These are phyloP conservation scores for Inonotus hispidus DNA, from an alignment of 1,284 basidiomycete genomes.

Conservation along the genomic window DNA sequence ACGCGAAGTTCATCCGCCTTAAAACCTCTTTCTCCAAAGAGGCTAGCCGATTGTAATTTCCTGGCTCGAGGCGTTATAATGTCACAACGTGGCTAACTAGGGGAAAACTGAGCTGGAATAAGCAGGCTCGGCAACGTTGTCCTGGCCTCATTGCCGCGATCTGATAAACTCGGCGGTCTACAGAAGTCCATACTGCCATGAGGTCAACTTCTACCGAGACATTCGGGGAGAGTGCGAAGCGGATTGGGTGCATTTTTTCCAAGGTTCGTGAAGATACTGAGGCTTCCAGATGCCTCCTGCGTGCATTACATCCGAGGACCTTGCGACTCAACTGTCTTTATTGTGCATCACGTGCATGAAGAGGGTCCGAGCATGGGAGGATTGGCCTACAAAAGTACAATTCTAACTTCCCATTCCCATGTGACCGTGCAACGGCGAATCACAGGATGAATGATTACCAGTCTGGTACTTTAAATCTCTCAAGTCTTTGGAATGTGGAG, in stretches of 20 bases:
- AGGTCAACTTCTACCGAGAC: neutral
- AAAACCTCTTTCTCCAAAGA: too few species aligned
- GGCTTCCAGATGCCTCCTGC: neutral
- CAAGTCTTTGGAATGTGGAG: neutral
- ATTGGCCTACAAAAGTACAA: neutral
- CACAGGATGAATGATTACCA: slow-evolving; percentile 1
- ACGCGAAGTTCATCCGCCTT: too few species aligned
- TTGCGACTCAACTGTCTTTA: neutral
- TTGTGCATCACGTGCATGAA: neutral
- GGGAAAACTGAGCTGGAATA: too few species aligned
- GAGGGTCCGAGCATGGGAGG: neutral
- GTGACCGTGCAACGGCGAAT: neutral
- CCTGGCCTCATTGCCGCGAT: too few species aligned
- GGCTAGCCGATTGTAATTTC: too few species aligned
- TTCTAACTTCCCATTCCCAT: neutral
- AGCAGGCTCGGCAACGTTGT: too few species aligned
- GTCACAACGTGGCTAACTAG: too few species aligned
- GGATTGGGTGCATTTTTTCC: neutral
- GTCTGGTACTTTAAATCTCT: neutral
- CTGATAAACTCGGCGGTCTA: too few species aligned
- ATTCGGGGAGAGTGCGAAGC: neutral
- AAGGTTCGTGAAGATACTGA: neutral
- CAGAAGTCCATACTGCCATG: too few species aligned
- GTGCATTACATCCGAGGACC: neutral
- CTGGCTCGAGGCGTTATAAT: too few species aligned